Evolutionary conservation across 2,329 filamentous ascomycete genomes (phyloP), one percentile per base, ranked within the genome.

Genomic region (Exophiala viscosa): DNA sequence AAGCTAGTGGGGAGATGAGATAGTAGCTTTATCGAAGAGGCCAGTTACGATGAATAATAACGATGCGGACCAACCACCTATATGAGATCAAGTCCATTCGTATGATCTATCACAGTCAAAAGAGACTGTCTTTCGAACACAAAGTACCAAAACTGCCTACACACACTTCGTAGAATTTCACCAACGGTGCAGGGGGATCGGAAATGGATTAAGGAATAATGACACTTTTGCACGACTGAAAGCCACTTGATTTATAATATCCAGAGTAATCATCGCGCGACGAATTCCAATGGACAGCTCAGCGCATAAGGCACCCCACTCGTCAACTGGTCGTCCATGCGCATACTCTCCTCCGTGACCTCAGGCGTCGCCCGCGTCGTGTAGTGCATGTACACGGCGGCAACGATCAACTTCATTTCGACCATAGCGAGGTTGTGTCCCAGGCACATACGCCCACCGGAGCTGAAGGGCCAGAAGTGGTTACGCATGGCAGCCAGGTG

Each of bases 361-460:
- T 14, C 50, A 31, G 50, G 23, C 23, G 40, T 44, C 14, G 31
- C 36, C 15, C 38, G 44, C 0, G 79, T 85, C 5, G 67, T 76
- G 64, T 81, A 87, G 50, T 84, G 86, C 3, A 81, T 80, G 66
- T 90, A 92, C 4, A 92, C 80, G 1, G 81, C 79, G 0, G 85
- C 85, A 31, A 86, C 70, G 5, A 85, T 80, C 38, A 86, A 75
- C 68, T 90, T 90, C 72, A 90, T 88, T 59, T 88, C 86, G 65
- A 75, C 73, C 58, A 76, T 60, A 11, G 74, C 74, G 28, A 76
- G 64, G 61, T 76, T 73, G 50, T 71, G 73, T n/a, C 74, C 74
- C 35, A 77, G 68, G 51, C 74, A 77, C 73, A 76, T 76, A 20
- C 74, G 64, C 1, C 72, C 73, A 17, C 74, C 74, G 48, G 73